Evolutionary conservation across 2,329 filamentous ascomycete species (phyloP).

Genomic region (Alternaria alternata): DNA sequence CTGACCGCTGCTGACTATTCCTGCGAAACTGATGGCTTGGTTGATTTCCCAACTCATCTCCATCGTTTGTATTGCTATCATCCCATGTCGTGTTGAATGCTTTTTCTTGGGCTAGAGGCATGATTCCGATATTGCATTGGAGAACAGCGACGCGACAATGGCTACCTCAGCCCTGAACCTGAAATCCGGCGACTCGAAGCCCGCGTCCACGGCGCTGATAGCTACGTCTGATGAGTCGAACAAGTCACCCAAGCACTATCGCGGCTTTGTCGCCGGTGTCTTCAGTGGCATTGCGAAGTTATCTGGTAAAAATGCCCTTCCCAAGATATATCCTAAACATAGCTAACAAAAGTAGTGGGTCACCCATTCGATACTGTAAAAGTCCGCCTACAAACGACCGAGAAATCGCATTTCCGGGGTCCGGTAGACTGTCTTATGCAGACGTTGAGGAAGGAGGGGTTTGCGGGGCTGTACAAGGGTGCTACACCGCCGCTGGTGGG

Average conservation of each 20-base stretch:
- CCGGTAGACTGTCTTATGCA: slow-evolving; percentile 85
- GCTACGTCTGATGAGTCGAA: slow-evolving; percentile 39
- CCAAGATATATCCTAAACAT: slow-evolving; percentile 2
- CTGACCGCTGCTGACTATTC: slow-evolving; percentile 5
- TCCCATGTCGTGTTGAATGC: not conserved
- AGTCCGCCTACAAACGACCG: slow-evolving; percentile 89
- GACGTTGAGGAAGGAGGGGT: slow-evolving; percentile 85
- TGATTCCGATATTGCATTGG: slow-evolving; percentile 24
- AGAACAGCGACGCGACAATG: slow-evolving; percentile 36
- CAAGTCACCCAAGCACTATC: slow-evolving; percentile 70
- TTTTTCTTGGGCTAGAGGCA: slow-evolving; percentile 24
- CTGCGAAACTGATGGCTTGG: slow-evolving; percentile 1
- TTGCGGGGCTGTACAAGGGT: slow-evolving; percentile 90
- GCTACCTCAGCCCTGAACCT: slow-evolving; percentile 48
- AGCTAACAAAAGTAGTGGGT: slow-evolving; percentile 56
- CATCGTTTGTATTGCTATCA: not conserved
- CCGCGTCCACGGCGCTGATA: slow-evolving; percentile 35
- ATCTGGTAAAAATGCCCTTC: slow-evolving; percentile 64
- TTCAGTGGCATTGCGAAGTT: slow-evolving; percentile 94
- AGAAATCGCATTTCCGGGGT: slow-evolving; percentile 78
- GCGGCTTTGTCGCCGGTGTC: slow-evolving; percentile 96
- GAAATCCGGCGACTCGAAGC: slow-evolving; percentile 37
- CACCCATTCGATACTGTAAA: slow-evolving; percentile 95
- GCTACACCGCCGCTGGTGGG: slow-evolving; percentile 90
- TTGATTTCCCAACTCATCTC: not conserved